phyloP scores from a whole-genome alignment of 192 early-diverging fungal species.

The Coemansia umbellata region DNA sequence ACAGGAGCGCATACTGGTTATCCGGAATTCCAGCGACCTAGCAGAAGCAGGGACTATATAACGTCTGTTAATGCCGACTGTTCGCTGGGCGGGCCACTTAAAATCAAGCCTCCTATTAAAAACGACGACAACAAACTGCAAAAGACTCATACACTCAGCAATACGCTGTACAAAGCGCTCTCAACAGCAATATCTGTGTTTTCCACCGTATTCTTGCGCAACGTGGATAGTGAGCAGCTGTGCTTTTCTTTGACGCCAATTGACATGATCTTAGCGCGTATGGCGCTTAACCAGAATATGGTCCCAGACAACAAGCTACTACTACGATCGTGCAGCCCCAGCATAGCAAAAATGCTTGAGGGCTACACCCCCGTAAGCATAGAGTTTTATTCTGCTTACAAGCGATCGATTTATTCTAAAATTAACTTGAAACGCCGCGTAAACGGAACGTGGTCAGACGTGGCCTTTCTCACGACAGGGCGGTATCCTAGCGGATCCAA shows the following conservation, averaged over 20 bases:
- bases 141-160: conserved; percentile 15
- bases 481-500: conserved; percentile 33
- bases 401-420: conserved; percentile 25
- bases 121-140: neutral
- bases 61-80: neutral
- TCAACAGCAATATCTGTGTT: conserved; percentile 30
- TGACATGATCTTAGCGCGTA: conserved; percentile 18
- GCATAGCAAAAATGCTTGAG: conserved; percentile 4
- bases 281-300: conserved; percentile 8
- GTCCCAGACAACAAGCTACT: conserved; percentile 12
- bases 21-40: neutral
- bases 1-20: too few relatives aligned
- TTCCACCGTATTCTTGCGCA: conserved; percentile 24
- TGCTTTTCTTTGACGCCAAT: conserved; percentile 4
- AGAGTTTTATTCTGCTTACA: conserved; percentile 24
- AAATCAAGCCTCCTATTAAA: neutral
- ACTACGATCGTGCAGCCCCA: conserved; percentile 12
- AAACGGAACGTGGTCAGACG: conserved; percentile 21
- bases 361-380: conserved; percentile 28
- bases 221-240: conserved; percentile 13
- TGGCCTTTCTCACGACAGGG: conserved; percentile 8
- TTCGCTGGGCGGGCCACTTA: neutral
- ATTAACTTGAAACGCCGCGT: conserved; percentile 27
- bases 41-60: too few relatives aligned
- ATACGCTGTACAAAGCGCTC: conserved; percentile 34